Evolutionary conservation across 2,329 filamentous ascomycete genomes (phyloP), one percentile per base, ranked within the genome.

Genomic region (Microcera coccophila): DNA sequence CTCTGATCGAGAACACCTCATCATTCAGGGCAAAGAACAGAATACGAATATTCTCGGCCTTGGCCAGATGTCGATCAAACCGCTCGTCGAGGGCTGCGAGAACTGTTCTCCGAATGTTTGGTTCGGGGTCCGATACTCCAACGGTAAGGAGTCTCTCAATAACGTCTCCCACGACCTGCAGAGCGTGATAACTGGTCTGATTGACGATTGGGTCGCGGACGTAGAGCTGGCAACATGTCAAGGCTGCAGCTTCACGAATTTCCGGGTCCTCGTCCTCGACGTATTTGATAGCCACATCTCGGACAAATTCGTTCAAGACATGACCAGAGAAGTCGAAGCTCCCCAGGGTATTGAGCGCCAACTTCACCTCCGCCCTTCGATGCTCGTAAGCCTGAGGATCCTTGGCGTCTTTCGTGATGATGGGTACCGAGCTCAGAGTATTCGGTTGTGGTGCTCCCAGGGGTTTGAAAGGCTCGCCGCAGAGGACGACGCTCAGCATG

Each of bases 171-270:
- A 99, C 94, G 20, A 98, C 93, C 62, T 96, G 90, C 31, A 97
- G 87, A 1, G 93, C 91, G 64, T 98, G 93, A 52, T 91, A 88
- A 63, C 93, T 97, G 5, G 91, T 96, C 68, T 99, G 93, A 58
- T 95, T 93, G 58, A 98, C 90, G 52, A 98, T 97, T 0, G 93
- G 93, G 62, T 99, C 94, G 55, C 89, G 84, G 35, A 97, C 87
- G 60, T 97, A 97, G 35, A 99, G 79, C 64, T 99, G 94, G 61
- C 94, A 99, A 67, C 93, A 97, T 4, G 94, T 99, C 48, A 99
- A 74, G 14, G 93, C 90, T 3, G 93, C 91, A 14, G 93, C 93
- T 66, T 95, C 91, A 46, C 93, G 82, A 38, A 95, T 96, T 52
- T 94, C 87, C 0, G 89, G 78, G 57, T 95, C 94, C 55, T 97